Evolutionary conservation across 495 filamentous ascomycete species (phyloP), one percentile per base, ranked within the genome.

Genomic region (Xylaria venustula): DNA sequence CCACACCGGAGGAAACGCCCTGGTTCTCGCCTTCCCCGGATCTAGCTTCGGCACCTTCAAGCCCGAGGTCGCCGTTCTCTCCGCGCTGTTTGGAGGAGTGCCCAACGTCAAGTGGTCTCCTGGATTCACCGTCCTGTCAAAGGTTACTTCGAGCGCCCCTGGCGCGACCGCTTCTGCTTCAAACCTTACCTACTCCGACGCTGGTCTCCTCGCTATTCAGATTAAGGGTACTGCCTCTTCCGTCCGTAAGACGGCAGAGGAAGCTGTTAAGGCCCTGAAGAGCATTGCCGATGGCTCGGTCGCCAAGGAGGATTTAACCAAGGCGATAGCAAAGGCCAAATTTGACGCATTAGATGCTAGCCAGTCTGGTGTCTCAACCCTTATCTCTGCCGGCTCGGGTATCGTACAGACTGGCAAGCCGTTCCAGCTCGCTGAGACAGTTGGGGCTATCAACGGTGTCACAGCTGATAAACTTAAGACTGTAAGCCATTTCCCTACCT

Each of bases 31-130:
- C 55, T 97, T 99, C 85, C 90, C 92, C 42, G 93, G 94, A 47
- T 92, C 91, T 53, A 86, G 89, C 73, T 87, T 88, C 61, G 79
- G 81, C 51, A 82, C 82, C 60, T 93, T 87, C 83, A 92, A 96
- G 82, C 89, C 93, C 59, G 95, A 97, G 80, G 85, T 89, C 66
- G 85, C 87, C 58, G 92, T 99, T 61, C 87, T 99, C 23, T 86
- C 90, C 60, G 88, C 91, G 50, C 86, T 99, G 7, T 88, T 99
- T 28, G 94, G 94, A 68, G 94, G 95, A 42, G 78, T 92, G 75
- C 88, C 91, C 61, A 87, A 78, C 74, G 93, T 97, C 81, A 98
- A 98, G 81, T 98, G 94, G 94, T 89, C 89, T 25, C 81, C 91
- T 55, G 95, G 94, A 55, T 97, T 96, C 80, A 93, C 89, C 12